Conservation (phyloP, 305 asterid genomes). For the Fraxinus paxiana region DNA sequence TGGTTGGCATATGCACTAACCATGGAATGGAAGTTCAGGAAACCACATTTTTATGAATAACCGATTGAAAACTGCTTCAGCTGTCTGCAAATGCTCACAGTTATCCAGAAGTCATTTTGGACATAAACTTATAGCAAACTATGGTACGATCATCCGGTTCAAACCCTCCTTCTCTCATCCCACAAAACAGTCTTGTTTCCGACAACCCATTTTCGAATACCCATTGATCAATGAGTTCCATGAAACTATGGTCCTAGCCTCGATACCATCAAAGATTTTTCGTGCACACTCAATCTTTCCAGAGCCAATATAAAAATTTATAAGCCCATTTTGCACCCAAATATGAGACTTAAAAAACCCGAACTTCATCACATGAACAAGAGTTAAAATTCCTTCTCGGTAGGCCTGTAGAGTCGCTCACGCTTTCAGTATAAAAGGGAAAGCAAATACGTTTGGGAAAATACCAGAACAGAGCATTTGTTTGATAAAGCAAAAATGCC, state of each 20-base stretch:
- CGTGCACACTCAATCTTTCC: constrained; percentile 38
- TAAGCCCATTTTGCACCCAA: constrained; percentile 49
- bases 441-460: constrained; percentile 51
- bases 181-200: constrained; percentile 37
- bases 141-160: constrained; percentile 52
- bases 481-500: too few species aligned
- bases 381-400: constrained; percentile 38
- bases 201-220: constrained; percentile 38
- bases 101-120: constrained; percentile 53
- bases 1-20: constrained; percentile 49
- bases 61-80: constrained; percentile 38
- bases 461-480: constrained; percentile 39
- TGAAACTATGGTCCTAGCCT: constrained; percentile 42
- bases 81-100: constrained; percentile 40
- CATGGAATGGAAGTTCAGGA: constrained; percentile 67
- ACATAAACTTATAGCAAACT: constrained; percentile 39
- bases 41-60: constrained; percentile 41
- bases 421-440: constrained; percentile 53
- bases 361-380: constrained; percentile 37
- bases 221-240: constrained; percentile 67
- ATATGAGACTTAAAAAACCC: constrained; percentile 41
- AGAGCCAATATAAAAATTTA: constrained; percentile 45
- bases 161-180: constrained; percentile 41
- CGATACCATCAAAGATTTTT: constrained; percentile 43
- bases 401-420: constrained; percentile 41